Base-by-base conservation (phyloP, 352 stramenopile species). In the Globisporangium sylvaticum region DNA sequence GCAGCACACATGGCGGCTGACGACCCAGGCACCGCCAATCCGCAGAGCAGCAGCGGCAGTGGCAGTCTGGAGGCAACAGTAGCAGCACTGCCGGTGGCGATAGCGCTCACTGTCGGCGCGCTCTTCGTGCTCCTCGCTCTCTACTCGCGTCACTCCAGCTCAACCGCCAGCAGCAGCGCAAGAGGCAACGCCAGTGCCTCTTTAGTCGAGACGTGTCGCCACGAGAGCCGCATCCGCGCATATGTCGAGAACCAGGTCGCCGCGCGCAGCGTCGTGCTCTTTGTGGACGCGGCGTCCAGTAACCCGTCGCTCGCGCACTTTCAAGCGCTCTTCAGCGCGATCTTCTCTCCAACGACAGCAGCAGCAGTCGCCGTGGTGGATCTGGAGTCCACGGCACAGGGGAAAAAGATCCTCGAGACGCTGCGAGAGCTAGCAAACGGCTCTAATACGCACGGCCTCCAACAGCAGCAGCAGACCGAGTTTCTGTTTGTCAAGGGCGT, bases 401-500 rank as follows among this genome's bases (percentile, higher is more conserved):
- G 75, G 14, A 68, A 58, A 14, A 62, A 60, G 14, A 66, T 81
- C 2, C 62, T 79, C 14, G 50, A 67, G 31, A 67, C 55, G 24
- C 60, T 81, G 14, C 56, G 59, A 20, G 46, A 69, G 8, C 34
- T 10, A 44, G 12, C 34, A 44, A 10, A 44, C 12, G 34, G 34
- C n/a, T 54, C 8, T 15, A 0, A 27, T 54, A 18, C 34, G 34
- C 34, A 44, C n/a, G n/a, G 1, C 6, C 20, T 64, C 20, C n/a
- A 54, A 1, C 46, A 66, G 29, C 20, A 65, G 10, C 15, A 34
- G 22, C 34, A 18, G 53, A 68, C 20, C 20, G 74, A 75, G 31
- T 77, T 79, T 52, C 32, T 81, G 46, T 76, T 81, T 56, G 62
- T 79, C 7, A 65, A 54, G 2, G 69, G 64, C 32, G 29, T 7